phyloP scores from a whole-genome alignment of 2,329 filamentous ascomycete species.

The Diaporthe sp. region DNA sequence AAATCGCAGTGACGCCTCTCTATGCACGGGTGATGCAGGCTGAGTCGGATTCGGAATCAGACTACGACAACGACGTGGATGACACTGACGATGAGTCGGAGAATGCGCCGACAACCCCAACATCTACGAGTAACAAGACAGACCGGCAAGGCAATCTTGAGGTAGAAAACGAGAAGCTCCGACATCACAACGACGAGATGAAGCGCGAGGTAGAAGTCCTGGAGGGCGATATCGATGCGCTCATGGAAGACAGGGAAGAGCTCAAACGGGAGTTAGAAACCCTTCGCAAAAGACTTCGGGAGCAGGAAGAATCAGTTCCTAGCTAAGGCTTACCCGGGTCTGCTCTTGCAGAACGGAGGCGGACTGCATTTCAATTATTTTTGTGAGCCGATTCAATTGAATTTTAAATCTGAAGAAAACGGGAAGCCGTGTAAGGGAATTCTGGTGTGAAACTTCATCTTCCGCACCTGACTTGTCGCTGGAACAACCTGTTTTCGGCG shows the following conservation, averaged over 20 bases:
- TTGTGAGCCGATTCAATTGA: not conserved
- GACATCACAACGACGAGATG: not conserved
- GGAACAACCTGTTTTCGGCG: not conserved
- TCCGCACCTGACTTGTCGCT: not conserved
- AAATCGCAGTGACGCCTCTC: not conserved
- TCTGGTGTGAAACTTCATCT: not conserved
- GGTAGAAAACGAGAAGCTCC: not conserved
- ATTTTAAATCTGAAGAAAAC: not conserved
- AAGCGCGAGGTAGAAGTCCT: not conserved
- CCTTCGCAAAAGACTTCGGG: not conserved
- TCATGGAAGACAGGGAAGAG: conserved; percentile 18
- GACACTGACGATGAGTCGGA: not conserved
- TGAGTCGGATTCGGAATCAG: not conserved
- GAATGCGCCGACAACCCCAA: not conserved
- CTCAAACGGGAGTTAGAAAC: not conserved
- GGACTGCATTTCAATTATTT: not conserved
- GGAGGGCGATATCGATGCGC: conserved; percentile 14
- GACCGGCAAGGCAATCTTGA: not conserved
- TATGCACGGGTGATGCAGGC: conserved; percentile 7
- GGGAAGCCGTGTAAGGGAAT: accelerated
- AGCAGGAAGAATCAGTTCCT: not conserved
- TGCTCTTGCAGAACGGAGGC: not conserved
- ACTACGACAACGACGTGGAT: not conserved
- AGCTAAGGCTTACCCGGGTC: not conserved
- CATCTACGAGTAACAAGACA: too few species aligned